A percentile compares a stretch with the other conserved stretches of the same genome.
These are phyloP conservation scores for Eucalyptus lansdowneana DNA, from an alignment of 345 rosid genomes.

Conservation along the genomic window DNA sequence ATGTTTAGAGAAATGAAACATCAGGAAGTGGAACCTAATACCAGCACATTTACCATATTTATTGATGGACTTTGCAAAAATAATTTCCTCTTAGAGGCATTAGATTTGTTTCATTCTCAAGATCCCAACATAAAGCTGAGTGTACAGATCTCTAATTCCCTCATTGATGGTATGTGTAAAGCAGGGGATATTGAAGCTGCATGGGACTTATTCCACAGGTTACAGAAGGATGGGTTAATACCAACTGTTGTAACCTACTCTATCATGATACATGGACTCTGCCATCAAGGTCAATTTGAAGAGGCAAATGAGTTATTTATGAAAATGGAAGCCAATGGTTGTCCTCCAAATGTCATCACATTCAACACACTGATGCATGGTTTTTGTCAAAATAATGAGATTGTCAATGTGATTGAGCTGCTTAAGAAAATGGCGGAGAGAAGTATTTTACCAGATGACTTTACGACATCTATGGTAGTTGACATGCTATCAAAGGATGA, in stretches of 20 bases:
- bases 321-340: slow-evolving; percentile 12
- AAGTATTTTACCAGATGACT: slow-evolving; percentile 7
- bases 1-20: slow-evolving; percentile 6
- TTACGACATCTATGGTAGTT: background rate
- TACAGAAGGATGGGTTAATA: background rate
- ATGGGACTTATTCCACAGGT: slow-evolving; percentile 1
- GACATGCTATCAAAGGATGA: slow-evolving; percentile 13
- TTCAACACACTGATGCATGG: slow-evolving; percentile 1
- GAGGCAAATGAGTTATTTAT: background rate
- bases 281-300: background rate
- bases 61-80: slow-evolving; percentile 16
- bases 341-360: slow-evolving; percentile 1
- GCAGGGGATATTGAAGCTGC: background rate
- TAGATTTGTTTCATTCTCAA: background rate
- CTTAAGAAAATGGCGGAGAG: slow-evolving; percentile 19
- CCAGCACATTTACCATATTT: background rate
- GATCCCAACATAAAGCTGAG: background rate
- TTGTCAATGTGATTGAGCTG: background rate
- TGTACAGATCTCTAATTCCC: background rate
- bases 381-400: background rate
- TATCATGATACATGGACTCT: slow-evolving; percentile 7
- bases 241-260: slow-evolving; percentile 9
- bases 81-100: slow-evolving; percentile 8
- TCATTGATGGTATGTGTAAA: slow-evolving; percentile 5
- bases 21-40: background rate